Percentiles rank a stretch among this genome's conserved stretches.
phyloP scores from a whole-genome alignment of 441 rosid genomes.

The Aquilaria agallochum region DNA sequence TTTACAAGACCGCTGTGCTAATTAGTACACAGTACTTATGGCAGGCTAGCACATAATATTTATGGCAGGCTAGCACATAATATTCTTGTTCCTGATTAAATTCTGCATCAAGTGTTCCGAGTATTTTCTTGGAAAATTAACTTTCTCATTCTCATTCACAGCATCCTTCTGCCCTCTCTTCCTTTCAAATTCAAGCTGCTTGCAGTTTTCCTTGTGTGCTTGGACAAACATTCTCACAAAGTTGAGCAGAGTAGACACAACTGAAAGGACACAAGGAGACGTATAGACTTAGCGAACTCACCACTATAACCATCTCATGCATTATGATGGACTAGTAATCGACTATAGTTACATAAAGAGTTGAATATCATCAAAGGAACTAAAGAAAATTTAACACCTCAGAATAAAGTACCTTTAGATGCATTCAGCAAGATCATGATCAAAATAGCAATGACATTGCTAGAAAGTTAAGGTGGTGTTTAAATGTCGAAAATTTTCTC shows the following conservation, averaged over 20 bases:
- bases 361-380: no score
- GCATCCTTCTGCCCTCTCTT: constrained; percentile 51
- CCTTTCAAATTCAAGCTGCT: constrained; percentile 66
- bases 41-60: constrained; percentile 15
- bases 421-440: no score
- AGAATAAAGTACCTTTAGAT: no score
- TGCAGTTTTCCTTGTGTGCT: constrained; percentile 75
- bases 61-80: constrained; percentile 15
- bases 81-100: constrained; percentile 17
- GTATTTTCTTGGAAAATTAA: constrained; percentile 24
- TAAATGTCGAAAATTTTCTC: no score
- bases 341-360: constrained; percentile 15
- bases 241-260: constrained; percentile 71
- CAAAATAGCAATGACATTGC: no score
- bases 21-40: not conserved
- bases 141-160: constrained; percentile 41
- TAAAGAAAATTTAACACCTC: no score
- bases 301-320: no score
- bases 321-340: no score
- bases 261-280: constrained; percentile 10
- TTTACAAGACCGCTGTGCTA: no score
- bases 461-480: no score
- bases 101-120: constrained; percentile 10
- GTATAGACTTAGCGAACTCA: no score
- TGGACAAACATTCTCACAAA: constrained; percentile 66